These are phyloP conservation scores for Hemerocallis citrina DNA, from an alignment of 106 monocot species.

Conservation along the genomic window DNA sequence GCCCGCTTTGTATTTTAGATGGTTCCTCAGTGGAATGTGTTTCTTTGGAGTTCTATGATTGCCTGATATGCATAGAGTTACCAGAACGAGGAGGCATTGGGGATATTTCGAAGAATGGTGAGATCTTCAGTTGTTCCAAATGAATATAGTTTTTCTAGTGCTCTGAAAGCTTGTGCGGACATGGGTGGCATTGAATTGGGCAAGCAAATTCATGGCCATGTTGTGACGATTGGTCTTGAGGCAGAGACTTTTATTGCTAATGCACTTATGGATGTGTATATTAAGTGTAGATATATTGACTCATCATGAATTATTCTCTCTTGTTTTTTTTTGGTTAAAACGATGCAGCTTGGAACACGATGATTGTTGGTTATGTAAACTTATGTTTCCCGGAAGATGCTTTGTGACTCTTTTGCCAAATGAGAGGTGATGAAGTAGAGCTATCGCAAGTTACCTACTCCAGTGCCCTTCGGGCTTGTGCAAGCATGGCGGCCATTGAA, in stretches of 20 bases:
- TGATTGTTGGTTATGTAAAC: constrained; percentile 67
- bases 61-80: constrained; percentile 57
- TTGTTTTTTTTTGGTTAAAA: constrained; percentile 27
- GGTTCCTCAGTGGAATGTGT: constrained; percentile 36
- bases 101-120: constrained; percentile 49
- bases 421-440: constrained; percentile 34
- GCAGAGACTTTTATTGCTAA: constrained; percentile 65
- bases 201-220: constrained; percentile 52
- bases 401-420: constrained; percentile 49
- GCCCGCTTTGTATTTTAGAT: constrained; percentile 48
- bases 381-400: constrained; percentile 57
- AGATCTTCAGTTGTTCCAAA: constrained; percentile 42
- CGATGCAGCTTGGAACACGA: constrained; percentile 81
- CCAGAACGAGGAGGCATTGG: constrained; percentile 52
- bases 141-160: constrained; percentile 69
- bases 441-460: constrained; percentile 75
- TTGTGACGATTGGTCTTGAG: constrained; percentile 49
- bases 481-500: constrained; percentile 50
- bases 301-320: constrained; percentile 38
- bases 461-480: constrained; percentile 77
- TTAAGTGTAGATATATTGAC: constrained; percentile 60
- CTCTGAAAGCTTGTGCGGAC: constrained; percentile 73
- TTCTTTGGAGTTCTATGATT: constrained; percentile 84
- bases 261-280: constrained; percentile 77
- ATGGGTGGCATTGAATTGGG: constrained; percentile 32